phyloP scores from a whole-genome alignment of 768 basidiomycete species.

The Trametes villosa region DNA sequence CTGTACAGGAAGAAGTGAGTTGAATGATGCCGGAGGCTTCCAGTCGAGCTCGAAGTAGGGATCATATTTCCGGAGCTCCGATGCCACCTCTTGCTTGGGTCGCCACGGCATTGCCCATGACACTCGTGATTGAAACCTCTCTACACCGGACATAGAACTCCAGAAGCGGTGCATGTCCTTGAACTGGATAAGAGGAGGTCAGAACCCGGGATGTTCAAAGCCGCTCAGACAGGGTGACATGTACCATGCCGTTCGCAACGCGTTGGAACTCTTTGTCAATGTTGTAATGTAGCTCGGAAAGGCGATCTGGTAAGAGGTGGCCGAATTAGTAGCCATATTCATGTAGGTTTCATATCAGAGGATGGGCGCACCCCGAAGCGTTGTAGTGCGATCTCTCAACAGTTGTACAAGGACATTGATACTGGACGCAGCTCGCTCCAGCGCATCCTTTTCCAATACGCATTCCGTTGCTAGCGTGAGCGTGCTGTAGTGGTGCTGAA shows the following conservation, averaged over 20 bases:
- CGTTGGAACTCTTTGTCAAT: not conserved
- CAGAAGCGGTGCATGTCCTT: not conserved
- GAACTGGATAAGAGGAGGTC: not conserved
- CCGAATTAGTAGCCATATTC: no score
- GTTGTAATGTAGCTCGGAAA: not conserved
- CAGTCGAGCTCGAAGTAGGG: not conserved
- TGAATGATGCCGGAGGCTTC: no score
- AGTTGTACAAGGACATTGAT: not conserved
- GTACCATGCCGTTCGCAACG: slow-evolving; percentile 5
- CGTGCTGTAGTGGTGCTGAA: not conserved
- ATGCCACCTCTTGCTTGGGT: not conserved
- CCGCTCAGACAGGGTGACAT: not conserved
- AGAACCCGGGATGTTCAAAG: no score
- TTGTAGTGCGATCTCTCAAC: not conserved
- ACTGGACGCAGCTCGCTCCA: not conserved
- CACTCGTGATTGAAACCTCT: not conserved
- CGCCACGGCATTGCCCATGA: not conserved
- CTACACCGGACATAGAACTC: not conserved
- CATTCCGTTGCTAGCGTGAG: not conserved
- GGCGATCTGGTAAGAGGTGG: not conserved
- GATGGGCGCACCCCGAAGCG: not conserved
- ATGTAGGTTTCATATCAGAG: not conserved
- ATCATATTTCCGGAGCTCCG: not conserved
- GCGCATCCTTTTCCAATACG: not conserved
- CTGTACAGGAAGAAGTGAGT: not conserved